A percentile compares a stretch with the other conserved stretches of the same genome.
Conservation (phyloP, 805 yeast genomes). For the Ogataea pini region DNA sequence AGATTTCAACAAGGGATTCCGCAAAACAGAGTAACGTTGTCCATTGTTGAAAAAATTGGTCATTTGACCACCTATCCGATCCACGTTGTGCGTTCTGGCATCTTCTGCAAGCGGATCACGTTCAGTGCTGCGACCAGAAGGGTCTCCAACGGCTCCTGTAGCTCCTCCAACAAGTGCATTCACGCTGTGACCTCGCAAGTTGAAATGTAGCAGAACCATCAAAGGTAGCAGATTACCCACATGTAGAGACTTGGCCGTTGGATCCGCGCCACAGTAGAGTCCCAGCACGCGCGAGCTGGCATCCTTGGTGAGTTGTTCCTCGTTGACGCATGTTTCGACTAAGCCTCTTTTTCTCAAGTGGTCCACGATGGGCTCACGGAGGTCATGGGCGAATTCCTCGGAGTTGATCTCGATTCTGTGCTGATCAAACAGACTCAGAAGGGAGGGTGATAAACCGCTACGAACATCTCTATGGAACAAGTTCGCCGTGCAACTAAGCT, state of each 20-base stretch:
- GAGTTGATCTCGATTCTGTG: conserved; percentile 23
- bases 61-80: conserved; percentile 63
- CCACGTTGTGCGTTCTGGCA: conserved; percentile 57
- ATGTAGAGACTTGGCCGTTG: conserved; percentile 87
- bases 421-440: conserved; percentile 18
- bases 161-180: conserved; percentile 91
- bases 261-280: conserved; percentile 94
- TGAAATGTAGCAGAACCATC: conserved; percentile 81
- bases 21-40: conserved; percentile 55
- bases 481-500: not conserved
- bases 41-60: conserved; percentile 61
- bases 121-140: conserved; percentile 86
- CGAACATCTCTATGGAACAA: not conserved
- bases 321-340: conserved; percentile 43
- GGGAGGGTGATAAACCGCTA: conserved; percentile 17
- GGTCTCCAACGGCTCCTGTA: conserved; percentile 95
- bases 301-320: conserved; percentile 28
- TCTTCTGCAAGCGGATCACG: conserved; percentile 57
- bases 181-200: conserved; percentile 80
- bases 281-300: conserved; percentile 43
- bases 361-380: conserved; percentile 39
- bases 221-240: conserved; percentile 88
- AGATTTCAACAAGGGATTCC: conserved; percentile 35
- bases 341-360: conserved; percentile 50
- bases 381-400: conserved; percentile 33